These are phyloP conservation scores for Aspergillus proliferans DNA, from an alignment of 2,329 filamentous ascomycete genomes.

Conservation along the genomic window DNA sequence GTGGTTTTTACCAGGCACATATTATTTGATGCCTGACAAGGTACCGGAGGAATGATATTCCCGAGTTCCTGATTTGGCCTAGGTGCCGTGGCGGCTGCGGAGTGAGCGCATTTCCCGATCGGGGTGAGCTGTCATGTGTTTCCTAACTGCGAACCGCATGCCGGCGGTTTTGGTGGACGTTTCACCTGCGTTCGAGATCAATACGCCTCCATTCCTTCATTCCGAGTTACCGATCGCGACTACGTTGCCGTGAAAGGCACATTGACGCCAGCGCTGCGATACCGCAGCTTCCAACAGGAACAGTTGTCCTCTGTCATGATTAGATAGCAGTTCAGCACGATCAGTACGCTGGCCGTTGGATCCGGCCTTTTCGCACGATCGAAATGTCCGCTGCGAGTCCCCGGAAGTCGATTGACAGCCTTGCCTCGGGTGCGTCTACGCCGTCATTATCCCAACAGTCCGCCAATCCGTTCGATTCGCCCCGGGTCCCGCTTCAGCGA, in stretches of 20 bases:
- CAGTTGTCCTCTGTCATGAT: slow-evolving; percentile 29
- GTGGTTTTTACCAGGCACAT: slow-evolving; percentile 24
- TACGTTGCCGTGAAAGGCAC: neutral
- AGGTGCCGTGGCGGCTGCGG: slow-evolving; percentile 4
- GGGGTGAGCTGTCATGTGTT: slow-evolving; percentile 18
- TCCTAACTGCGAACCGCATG: slow-evolving; percentile 15
- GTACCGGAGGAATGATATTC: slow-evolving; percentile 8
- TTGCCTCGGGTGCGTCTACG: slow-evolving; percentile 51
- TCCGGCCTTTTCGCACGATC: slow-evolving; percentile 32
- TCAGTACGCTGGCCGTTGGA: slow-evolving; percentile 27
- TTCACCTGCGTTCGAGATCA: slow-evolving; percentile 3
- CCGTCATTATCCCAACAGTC: slow-evolving; percentile 47
- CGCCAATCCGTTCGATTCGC: slow-evolving; percentile 29
- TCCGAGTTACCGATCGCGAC: neutral
- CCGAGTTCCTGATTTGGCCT: slow-evolving; percentile 5
- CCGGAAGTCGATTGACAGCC: slow-evolving; percentile 61
- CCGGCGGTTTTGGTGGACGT: slow-evolving; percentile 7
- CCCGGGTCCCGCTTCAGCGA: slow-evolving; percentile 28
- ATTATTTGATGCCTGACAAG: slow-evolving; percentile 1
- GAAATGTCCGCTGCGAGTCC: slow-evolving; percentile 57
- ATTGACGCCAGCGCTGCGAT: neutral
- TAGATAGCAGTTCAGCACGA: slow-evolving; percentile 22
- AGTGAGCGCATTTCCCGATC: slow-evolving; percentile 23
- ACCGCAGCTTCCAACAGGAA: neutral
- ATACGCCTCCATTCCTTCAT: neutral